These are phyloP conservation scores for Colletotrichum zoysiae DNA, from an alignment of 2,329 filamentous ascomycete species.

Conservation along the genomic window DNA sequence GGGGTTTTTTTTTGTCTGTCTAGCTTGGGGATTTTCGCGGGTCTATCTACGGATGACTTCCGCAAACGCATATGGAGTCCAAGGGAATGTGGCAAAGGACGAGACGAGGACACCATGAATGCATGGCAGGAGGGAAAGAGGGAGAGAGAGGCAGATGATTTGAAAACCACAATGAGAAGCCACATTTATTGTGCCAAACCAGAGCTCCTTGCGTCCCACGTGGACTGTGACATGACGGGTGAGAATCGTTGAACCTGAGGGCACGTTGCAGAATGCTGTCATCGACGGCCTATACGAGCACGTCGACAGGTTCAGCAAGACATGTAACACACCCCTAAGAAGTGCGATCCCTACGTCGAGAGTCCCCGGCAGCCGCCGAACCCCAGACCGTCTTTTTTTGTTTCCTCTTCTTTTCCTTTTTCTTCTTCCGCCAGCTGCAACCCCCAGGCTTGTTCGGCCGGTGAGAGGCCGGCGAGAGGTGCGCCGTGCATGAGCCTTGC, in stretches of 20 bases:
- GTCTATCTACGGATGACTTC: conserved; percentile 39
- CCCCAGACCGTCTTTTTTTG: not conserved
- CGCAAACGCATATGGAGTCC: conserved; percentile 36
- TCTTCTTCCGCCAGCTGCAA: not conserved
- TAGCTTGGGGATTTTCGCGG: conserved; percentile 6
- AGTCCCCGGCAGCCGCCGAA: not conserved
- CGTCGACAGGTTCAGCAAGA: not conserved
- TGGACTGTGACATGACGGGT: not conserved
- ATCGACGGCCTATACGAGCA: not conserved
- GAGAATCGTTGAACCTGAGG: not conserved
- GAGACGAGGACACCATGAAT: conserved; percentile 38
- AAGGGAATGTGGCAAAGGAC: conserved; percentile 18
- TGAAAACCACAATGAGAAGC: conserved; percentile 23
- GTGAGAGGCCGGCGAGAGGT: not conserved
- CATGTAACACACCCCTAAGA: not conserved
- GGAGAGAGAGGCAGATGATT: conserved; percentile 26
- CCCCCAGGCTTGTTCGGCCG: not conserved
- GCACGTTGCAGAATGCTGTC: not conserved
- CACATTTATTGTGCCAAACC: conserved; percentile 26
- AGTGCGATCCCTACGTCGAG: not conserved
- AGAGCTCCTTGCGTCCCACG: not conserved
- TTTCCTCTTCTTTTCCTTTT: too few relatives aligned
- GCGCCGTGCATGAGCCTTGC: not conserved
- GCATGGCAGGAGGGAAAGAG: conserved; percentile 26
- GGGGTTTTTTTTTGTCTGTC: conserved; percentile 6